Evolutionary conservation across 2,329 filamentous ascomycete species (phyloP), one percentile per base, ranked within the genome.

Genomic region (Tolypocladium ophioglossoides): DNA sequence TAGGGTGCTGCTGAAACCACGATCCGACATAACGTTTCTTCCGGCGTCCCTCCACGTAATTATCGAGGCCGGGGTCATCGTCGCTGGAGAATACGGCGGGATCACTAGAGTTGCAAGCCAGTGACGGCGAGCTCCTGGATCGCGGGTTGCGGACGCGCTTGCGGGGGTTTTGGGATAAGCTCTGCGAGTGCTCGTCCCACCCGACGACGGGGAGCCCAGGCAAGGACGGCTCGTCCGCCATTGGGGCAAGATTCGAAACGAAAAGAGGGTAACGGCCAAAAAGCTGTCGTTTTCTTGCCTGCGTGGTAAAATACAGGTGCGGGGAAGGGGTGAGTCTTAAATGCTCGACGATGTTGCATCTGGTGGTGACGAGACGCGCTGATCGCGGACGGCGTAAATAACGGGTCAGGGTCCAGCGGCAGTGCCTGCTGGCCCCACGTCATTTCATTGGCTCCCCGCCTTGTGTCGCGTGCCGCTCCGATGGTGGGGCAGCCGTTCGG

Each of bases 51-150:
- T 78, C 71, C 27, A 75, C 71, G 62, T 87, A 87, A 61, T 85
- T 85, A 56, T 87, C 83, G 50, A 84, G 66, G 1, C 79, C 78
- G 3, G 83, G 82, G 55, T 87, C 85, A 62, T 88, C 85, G 56
- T 89, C 86, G 65, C 83, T 85, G 4, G 84, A 88, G 68, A 89
- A 89, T 30, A 88, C 67, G 50, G 83, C 78, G 4, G 85, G 84
- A 62, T 89, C 86, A 63, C 86, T 88, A 22, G 84, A 88, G 64
- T 83, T 82, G 64, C 78, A 71, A 39, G 72, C 63, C 2, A 63
- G 56, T 5, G 66, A 58, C 39, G 64, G 60, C 53, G 65, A 63
- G 55, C 65, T 62, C 27, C 62, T 63, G 32, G 62, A 56, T 22
- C 55, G 60, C 20, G 64, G 59, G 35, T 63, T 61, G 44, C 70